Evolutionary conservation across 352 stramenopile species (phyloP).

Genomic region (Paralagenidium karlingii): DNA sequence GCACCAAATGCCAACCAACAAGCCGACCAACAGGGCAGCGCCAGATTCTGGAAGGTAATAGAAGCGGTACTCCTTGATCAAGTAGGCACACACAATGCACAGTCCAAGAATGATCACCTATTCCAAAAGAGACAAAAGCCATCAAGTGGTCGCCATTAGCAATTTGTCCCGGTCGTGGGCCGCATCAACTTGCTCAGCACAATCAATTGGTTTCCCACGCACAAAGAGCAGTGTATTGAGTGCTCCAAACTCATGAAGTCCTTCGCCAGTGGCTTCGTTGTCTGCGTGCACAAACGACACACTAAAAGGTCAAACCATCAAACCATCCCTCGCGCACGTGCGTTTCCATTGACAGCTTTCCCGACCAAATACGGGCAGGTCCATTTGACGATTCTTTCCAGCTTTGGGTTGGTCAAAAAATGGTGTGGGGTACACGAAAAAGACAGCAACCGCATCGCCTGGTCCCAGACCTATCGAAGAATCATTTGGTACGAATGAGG

Average conservation of each 20-base stretch:
- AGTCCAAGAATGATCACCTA: constrained; percentile 79
- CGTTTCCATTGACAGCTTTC: too few relatives aligned
- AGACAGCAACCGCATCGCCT: too few relatives aligned
- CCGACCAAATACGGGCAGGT: too few relatives aligned
- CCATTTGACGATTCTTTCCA: too few relatives aligned
- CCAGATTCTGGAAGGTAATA: constrained; percentile 86
- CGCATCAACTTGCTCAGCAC: not conserved
- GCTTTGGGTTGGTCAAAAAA: too few relatives aligned
- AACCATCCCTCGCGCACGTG: too few relatives aligned
- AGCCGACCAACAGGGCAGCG: constrained; percentile 84
- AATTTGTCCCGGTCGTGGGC: too few relatives aligned
- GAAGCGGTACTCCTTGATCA: constrained; percentile 86
- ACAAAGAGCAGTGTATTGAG: constrained; percentile 83
- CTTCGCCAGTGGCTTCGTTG: constrained; percentile 56
- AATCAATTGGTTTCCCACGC: constrained; percentile 6
- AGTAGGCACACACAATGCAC: constrained; percentile 84
- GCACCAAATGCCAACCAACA: constrained; percentile 74
- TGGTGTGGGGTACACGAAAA: too few relatives aligned
- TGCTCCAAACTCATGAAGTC: constrained; percentile 74
- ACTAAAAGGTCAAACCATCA: too few relatives aligned
- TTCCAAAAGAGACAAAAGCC: not conserved
- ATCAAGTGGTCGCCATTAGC: too few relatives aligned
- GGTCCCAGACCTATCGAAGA: too few relatives aligned
- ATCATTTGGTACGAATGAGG: too few relatives aligned
- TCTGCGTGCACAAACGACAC: not conserved